phyloP scores from a whole-genome alignment of 2,329 filamentous ascomycete genomes.

The Colletotrichum sp. region DNA sequence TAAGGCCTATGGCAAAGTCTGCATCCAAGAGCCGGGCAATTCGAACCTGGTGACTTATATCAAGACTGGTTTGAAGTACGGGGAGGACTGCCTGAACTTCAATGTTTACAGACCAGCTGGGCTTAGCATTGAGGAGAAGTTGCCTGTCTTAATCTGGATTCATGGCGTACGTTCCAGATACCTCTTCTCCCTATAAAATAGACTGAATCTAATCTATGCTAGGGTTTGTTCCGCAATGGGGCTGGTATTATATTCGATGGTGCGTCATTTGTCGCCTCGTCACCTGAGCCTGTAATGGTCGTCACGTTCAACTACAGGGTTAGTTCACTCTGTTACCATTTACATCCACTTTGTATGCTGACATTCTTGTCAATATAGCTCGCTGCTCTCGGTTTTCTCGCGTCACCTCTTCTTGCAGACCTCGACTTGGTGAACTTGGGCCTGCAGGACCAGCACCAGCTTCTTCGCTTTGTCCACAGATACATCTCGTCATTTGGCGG shows the following conservation, averaged over 20 bases:
- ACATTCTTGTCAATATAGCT: neutral
- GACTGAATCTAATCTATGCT: neutral
- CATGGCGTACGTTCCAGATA: neutral
- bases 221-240: conserved; percentile 2
- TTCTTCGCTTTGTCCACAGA: conserved; percentile 57
- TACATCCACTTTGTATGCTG: accelerated
- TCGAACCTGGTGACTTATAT: neutral
- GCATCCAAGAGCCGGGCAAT: conserved; percentile 2
- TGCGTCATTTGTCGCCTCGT: conserved; percentile 26
- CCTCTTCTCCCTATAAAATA: accelerated
- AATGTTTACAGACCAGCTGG: conserved; percentile 12
- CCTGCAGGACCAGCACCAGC: conserved; percentile 55
- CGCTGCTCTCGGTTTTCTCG: conserved; percentile 42
- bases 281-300: conserved; percentile 27
- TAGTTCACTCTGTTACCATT: accelerated
- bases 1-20: neutral
- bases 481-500: conserved; percentile 59
- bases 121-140: neutral
- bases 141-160: conserved; percentile 22
- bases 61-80: neutral
- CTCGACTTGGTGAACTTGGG: conserved; percentile 53
- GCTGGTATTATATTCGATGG: conserved; percentile 19
- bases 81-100: conserved; percentile 14
- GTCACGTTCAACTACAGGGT: conserved; percentile 32
- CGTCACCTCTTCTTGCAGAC: conserved; percentile 42